Evolutionary conservation across 257 asterid genomes (phyloP).

Genomic region (Fraxinus pennsylvanica): DNA sequence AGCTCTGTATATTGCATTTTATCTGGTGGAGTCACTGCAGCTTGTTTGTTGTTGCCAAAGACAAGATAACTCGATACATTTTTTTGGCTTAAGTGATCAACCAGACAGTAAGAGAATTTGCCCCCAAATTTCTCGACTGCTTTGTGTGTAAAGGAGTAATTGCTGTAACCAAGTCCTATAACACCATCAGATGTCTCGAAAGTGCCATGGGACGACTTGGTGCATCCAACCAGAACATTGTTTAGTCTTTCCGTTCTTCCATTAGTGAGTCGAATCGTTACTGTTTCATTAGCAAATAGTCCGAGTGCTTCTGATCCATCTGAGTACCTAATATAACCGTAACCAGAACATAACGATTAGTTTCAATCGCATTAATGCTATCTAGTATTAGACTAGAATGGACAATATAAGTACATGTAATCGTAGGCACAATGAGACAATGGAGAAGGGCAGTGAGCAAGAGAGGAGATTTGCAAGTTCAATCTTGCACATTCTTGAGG

Average conservation of each 20-base stretch:
- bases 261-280: conserved; percentile 37
- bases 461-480: conserved; percentile 45
- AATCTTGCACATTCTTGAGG: conserved; percentile 41
- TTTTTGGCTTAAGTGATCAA: conserved; percentile 51
- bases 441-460: conserved; percentile 45
- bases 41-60: conserved; percentile 38
- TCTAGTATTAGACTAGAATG: not conserved
- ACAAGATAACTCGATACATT: conserved; percentile 49
- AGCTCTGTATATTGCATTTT: conserved; percentile 49
- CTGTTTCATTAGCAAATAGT: conserved; percentile 50
- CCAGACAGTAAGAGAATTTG: conserved; percentile 63
- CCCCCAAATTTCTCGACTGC: conserved; percentile 44
- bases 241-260: conserved; percentile 32
- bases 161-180: conserved; percentile 57
- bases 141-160: conserved; percentile 41
- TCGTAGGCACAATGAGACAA: conserved; percentile 51
- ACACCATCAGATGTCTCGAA: conserved; percentile 48
- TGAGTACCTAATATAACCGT: conserved; percentile 37
- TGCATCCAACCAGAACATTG: conserved; percentile 57
- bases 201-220: conserved; percentile 32
- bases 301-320: conserved; percentile 58
- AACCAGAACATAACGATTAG: not conserved
- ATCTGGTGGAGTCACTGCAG: not conserved
- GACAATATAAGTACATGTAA: conserved; percentile 38
- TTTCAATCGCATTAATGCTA: not conserved